Evolutionary conservation across 805 yeast species (phyloP).

Genomic region (Yarrowia osloensis): DNA sequence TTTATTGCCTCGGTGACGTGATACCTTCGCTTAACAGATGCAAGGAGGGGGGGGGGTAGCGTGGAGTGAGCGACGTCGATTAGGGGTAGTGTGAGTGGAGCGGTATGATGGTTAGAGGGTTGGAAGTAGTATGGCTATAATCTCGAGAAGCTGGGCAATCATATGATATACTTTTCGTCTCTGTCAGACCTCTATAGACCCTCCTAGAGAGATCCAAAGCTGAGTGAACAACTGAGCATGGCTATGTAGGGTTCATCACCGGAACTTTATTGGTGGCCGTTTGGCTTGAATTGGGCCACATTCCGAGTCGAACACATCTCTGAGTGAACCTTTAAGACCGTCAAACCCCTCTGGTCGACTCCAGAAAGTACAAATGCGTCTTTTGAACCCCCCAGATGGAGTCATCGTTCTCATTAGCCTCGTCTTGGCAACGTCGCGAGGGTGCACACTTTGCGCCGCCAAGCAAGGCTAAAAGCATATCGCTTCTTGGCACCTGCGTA

Average conservation of each 20-base stretch:
- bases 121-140: too few relatives aligned
- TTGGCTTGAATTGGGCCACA: too few relatives aligned
- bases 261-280: background rate
- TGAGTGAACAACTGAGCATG: background rate
- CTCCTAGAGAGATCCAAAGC: background rate
- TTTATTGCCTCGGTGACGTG: conserved; percentile 13
- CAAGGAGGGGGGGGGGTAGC: background rate
- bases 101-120: too few relatives aligned
- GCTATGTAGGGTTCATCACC: background rate
- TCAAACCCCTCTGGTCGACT: too few relatives aligned
- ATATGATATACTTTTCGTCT: background rate
- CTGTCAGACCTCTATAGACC: background rate
- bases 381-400: too few relatives aligned
- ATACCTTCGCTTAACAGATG: background rate
- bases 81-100: too few relatives aligned
- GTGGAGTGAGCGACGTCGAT: background rate
- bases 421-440: background rate
- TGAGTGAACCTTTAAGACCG: too few relatives aligned
- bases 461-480: background rate
- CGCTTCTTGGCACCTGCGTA: conserved; percentile 8
- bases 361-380: too few relatives aligned
- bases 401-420: background rate
- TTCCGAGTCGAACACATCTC: too few relatives aligned
- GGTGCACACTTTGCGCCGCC: background rate
- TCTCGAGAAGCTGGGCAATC: too few relatives aligned